These are phyloP conservation scores for Dioscorea dumetorum DNA, from an alignment of 106 monocot species.

Conservation along the genomic window DNA sequence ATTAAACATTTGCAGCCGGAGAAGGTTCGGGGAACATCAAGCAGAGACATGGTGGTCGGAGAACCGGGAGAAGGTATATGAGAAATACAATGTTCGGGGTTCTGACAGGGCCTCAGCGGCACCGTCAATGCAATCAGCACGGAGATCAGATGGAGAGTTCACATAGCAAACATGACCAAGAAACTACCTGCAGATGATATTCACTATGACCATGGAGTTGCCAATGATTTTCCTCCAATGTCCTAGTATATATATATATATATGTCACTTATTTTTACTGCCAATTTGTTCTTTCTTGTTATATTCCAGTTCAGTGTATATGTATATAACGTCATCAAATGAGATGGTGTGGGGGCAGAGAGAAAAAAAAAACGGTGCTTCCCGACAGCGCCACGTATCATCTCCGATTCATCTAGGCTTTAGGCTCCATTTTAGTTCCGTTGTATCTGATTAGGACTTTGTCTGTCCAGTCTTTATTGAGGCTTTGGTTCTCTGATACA, in stretches of 20 bases:
- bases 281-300: neutral
- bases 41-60: constrained; percentile 94
- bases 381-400: no score
- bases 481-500: no score
- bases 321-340: neutral
- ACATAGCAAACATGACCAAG: neutral
- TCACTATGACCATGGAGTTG: neutral
- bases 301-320: neutral
- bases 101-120: constrained; percentile 54
- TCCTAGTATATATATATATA: neutral
- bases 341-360: no score
- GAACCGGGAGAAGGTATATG: constrained; percentile 74
- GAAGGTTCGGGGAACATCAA: constrained; percentile 94
- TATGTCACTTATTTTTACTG: neutral
- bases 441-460: no score
- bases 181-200: no score
- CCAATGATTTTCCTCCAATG: neutral
- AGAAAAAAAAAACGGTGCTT: no score
- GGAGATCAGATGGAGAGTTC: constrained; percentile 9
- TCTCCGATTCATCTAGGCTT: no score
- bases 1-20: constrained; percentile 37
- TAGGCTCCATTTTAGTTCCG: no score
- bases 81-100: constrained; percentile 69
- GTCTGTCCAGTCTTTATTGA: no score
- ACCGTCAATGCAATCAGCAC: constrained; percentile 21